Evolutionary conservation across 305 asterid genomes (phyloP), one percentile per base, ranked within the genome.

Genomic region (Fraxinus ornus): DNA sequence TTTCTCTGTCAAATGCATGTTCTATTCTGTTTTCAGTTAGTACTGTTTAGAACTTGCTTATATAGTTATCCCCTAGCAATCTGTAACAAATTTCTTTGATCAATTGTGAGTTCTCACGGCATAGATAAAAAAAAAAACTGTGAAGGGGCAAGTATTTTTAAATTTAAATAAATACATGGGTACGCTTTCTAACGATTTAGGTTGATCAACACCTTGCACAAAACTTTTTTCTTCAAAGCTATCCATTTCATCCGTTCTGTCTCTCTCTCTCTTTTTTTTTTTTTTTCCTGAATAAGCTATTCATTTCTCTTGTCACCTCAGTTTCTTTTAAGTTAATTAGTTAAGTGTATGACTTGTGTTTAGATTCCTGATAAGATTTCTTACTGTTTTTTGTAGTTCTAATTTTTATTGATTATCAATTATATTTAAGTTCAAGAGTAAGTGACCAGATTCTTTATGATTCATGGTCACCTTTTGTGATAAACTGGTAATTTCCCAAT

Each of bases 1-100:
- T 71, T 76, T 78, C 84, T 75, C 37, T 82, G 33, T 76, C 75
- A 26, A 26, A 24, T 66, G 74, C 74, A 66, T 15, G 36, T 57
- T 74, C 17, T 74, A 10, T 74, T 47, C 75, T 52, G 17, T 75
- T 55, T 33, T 19, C 8, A 17, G 36, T 68, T 13, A 9, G 75
- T 66, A 0, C 75, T 70, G 37, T 75, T 39, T 30, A 78, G 80
- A 66, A 47, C 77, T 72, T 75, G 33, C 80, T 62, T 60, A 76
- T 26, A 26, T 68, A 57, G 17, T 60, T 70, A 39, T 32, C 7
- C 24, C 7, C 24, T 72, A 33, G 57, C 5, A 73, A 78, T 66
- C 35, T 24, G 24, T 24, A 5, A 2, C 4, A 17, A 28, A 30
- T 30, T 70, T 70, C 24, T 70, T 32, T 32, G 44, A 70, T 9